Base-by-base conservation (phyloP, 306 rosid species). In the Quercus engelmannii region DNA sequence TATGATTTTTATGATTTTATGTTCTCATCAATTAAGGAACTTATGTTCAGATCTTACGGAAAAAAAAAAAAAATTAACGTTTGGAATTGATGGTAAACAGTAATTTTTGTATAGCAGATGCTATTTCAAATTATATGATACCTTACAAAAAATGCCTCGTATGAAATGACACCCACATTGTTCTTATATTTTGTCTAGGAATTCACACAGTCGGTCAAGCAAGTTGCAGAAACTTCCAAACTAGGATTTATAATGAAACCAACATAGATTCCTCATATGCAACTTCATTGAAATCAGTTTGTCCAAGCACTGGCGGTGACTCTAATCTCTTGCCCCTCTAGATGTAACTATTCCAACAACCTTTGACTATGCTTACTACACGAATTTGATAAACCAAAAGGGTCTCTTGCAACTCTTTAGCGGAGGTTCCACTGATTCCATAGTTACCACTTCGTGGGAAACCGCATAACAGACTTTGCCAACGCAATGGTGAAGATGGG, bases 401-500 rank as follows among this genome's bases (percentile, higher is more conserved):
- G 93, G 93, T 1, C 77, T 91, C 5, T 54, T 91, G 18, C 85
- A 83, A 18, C 89, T 91, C 74, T 88, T 79, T 65, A 80, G 69
- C 41, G 83, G 80, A 4, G 91, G 92, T 30, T 86, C 91, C 55
- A 91, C 92, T 0, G 81, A 89, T 8, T 49, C 92, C 26, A 85
- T 55, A 46, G 93, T 91, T 2, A 81, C 52, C 49, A 28, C 80
- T 56, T 91, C 8, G 65, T 76, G 3, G 74, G 21, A 12, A 86
- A 15, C 59, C 87, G 87, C 61, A 69, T 26, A 14, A 51, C 82
- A 3, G 96, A 91, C 28, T 91, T 91, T 63, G 93, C 86, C 15
- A 86, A 79, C 9, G 93, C 93, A 1, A 89, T 89, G 88, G n/a
- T 79, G 21, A 89, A 85, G 80, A 89, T 91, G 96, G 86, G 93